Percentiles rank a stretch among this genome's conserved stretches.
Conservation (phyloP, 179 eudicot species). For the Sideroxylon spinosum region DNA sequence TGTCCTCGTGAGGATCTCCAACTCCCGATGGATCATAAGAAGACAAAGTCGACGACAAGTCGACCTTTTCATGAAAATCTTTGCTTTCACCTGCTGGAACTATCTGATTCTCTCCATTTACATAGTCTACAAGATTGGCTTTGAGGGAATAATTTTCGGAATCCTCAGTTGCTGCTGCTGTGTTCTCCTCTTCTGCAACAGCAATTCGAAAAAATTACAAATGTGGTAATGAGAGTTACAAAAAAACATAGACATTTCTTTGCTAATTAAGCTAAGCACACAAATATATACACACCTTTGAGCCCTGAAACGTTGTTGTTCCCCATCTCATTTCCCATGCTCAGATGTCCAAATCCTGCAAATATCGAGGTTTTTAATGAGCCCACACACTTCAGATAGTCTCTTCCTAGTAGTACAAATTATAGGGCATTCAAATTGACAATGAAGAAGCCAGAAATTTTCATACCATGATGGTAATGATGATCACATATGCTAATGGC, state of each 20-base stretch:
- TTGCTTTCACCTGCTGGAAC: slow-evolving; percentile 14
- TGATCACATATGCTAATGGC: slow-evolving; percentile 23
- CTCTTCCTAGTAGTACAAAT: background rate
- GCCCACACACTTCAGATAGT: background rate
- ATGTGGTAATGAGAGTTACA: background rate
- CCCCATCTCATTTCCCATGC: slow-evolving; percentile 31
- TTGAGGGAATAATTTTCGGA: slow-evolving; percentile 1
- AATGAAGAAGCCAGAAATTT: background rate
- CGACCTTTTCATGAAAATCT: slow-evolving; percentile 15
- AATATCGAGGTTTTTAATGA: background rate
- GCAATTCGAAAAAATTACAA: background rate
- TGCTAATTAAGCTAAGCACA: background rate
- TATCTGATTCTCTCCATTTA: slow-evolving; percentile 8
- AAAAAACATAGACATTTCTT: background rate
- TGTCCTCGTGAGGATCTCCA: slow-evolving; percentile 9
- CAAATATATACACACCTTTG: slow-evolving; percentile 14
- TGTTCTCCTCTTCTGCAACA: slow-evolving; percentile 18
- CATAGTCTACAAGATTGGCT: background rate
- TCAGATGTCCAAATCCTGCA: slow-evolving; percentile 12
- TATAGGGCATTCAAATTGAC: background rate
- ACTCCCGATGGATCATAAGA: background rate
- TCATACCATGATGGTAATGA: slow-evolving; percentile 25
- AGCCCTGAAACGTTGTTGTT: slow-evolving; percentile 22
- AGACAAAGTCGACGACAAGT: background rate
- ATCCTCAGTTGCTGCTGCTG: slow-evolving; percentile 4